Base-by-base conservation (phyloP, 208 protist genomes). In the Leptomonas pyrrhocoris region DNA sequence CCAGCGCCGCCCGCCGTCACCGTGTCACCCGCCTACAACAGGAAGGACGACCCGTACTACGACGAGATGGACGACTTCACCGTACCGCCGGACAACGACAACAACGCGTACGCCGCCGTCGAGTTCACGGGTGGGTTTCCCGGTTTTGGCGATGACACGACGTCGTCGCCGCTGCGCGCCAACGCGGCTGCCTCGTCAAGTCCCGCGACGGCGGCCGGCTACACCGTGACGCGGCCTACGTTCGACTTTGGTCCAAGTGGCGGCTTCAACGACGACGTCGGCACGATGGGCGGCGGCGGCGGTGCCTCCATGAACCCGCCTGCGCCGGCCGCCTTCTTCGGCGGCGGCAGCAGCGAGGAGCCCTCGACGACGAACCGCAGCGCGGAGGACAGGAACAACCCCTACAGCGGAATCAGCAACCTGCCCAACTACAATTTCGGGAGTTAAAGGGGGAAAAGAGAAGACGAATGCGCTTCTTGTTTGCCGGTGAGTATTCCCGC, bases 41-140 rank as follows among this genome's bases (percentile, higher is more conserved):
- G 73, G 42, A 77, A 59, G 15, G 73, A 86, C 36, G 77, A 91
- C 64, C 85, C 85, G 12, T 91, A 84, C 77, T 91, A 91, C 74
- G 85, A 91, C 31, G 82, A 88, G 51, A 91, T 91, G 62, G 82
- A 91, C 54, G 82, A 91, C 73, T 91, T 86, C 69, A 91, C 81
- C 2, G 73, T 85, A 18, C 36, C 57, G 13, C 31, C 73, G 8
- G 72, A 68, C 9, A 40, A 19, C 30, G 57, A 75, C 28, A 66
- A 36, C n/a, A 53, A 50, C 27, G 19, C 57, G 21, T 76, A 54
- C 40, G 67, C 68, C 1, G 45, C 70, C 19, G 62, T 90, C 25
- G 81, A 90, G 68, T 81, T 87, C 40, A 62, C 36, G 38, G 53
- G 68, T 23, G 71, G 46, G 28, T 83, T 83, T 30, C 34, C 25